Percentiles rank a stretch among this genome's conserved stretches.
phyloP scores from a whole-genome alignment of 2,329 filamentous ascomycete genomes.

The Dactylellina sp. region DNA sequence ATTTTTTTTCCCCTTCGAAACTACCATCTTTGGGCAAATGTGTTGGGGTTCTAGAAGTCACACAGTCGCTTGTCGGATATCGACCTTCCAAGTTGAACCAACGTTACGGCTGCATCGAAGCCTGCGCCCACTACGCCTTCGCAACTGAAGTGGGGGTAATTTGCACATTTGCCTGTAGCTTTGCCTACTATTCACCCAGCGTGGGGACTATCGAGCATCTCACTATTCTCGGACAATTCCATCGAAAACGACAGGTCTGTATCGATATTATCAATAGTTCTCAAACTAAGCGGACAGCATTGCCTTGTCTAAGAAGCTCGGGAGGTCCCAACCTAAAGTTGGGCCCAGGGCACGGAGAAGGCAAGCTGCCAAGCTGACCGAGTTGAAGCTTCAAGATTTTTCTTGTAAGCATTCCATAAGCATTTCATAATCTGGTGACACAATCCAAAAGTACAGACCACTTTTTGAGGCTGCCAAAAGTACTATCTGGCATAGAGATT shows the following conservation, averaged over 20 bases:
- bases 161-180: background rate
- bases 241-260: conserved; percentile 42
- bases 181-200: conserved; percentile 3
- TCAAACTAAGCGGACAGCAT: background rate
- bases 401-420: conserved; percentile 54
- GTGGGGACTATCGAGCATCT: conserved; percentile 9
- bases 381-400: background rate
- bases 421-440: conserved; percentile 52
- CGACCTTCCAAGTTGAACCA: conserved; percentile 49
- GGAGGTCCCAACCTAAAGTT: background rate
- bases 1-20: conserved; percentile 28
- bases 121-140: conserved; percentile 5
- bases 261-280: background rate
- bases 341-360: conserved; percentile 7
- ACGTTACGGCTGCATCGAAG: conserved; percentile 3
- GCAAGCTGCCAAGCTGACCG: background rate
- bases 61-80: conserved; percentile 49
- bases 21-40: conserved; percentile 51
- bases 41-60: conserved; percentile 33
- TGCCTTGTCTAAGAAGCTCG: conserved; percentile 43
- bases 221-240: conserved; percentile 31
- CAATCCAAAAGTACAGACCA: conserved; percentile 6
- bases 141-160: conserved; percentile 16
- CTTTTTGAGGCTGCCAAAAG: conserved; percentile 28
- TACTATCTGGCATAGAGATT: conserved; percentile 14